These are phyloP conservation scores for Prasinococcaceae sp. DNA, from an alignment of 139 green algal species.

Conservation along the genomic window DNA sequence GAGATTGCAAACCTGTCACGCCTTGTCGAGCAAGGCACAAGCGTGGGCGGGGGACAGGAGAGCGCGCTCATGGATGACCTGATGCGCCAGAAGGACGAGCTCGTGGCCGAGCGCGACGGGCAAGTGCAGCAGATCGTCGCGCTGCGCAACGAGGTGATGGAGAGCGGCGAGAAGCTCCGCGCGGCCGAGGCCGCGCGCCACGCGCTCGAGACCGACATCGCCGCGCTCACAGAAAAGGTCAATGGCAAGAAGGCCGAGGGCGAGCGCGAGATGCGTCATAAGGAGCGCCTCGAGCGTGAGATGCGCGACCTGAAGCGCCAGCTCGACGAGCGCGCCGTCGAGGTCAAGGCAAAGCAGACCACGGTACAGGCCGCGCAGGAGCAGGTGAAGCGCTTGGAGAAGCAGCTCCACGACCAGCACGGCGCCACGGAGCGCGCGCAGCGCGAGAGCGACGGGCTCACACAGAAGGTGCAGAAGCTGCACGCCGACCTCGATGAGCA, in stretches of 20 bases:
- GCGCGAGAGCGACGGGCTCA: conserved; percentile 74
- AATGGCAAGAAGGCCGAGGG: conserved; percentile 49
- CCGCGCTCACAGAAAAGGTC: conserved; percentile 39
- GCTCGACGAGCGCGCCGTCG: conserved; percentile 26
- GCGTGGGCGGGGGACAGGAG: conserved; percentile 60
- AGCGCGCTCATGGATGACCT: conserved; percentile 37
- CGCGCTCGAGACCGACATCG: conserved; percentile 45
- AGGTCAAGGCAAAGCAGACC: conserved; percentile 60
- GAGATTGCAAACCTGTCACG: conserved; percentile 69
- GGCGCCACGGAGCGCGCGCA: conserved; percentile 48
- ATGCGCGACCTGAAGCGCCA: conserved; percentile 13
- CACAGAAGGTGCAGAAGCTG: conserved; percentile 70
- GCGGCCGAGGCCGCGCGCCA: conserved; percentile 45
- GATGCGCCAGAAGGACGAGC: conserved; percentile 23
- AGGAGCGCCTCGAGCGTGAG: conserved; percentile 56
- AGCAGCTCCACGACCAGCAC: conserved; percentile 48
- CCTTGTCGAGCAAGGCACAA: conserved; percentile 62
- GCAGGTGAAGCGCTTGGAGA: conserved; percentile 37
- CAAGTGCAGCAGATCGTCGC: conserved; percentile 39
- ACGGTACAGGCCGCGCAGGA: conserved; percentile 34
- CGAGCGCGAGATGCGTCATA: conserved; percentile 49
- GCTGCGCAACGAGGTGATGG: conserved; percentile 37
- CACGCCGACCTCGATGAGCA: conserved; percentile 76
- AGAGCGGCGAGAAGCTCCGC: conserved; percentile 50
- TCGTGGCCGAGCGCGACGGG: conserved; percentile 11